Evolutionary conservation across 2,329 filamentous ascomycete genomes (phyloP).

Genomic region (Claviceps sp.): DNA sequence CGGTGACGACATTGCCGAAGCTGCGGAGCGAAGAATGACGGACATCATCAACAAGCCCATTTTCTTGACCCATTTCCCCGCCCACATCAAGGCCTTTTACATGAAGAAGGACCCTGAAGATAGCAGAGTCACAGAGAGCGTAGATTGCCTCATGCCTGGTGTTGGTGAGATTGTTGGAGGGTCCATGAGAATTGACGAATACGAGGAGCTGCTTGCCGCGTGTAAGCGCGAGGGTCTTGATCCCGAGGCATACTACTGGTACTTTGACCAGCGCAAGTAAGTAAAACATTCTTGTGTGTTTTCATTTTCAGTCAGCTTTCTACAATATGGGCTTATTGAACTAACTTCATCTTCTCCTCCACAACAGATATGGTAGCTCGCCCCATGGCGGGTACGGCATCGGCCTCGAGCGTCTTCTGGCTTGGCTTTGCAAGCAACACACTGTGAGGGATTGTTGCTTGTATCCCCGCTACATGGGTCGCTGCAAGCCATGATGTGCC

Average conservation of each 20-base stretch:
- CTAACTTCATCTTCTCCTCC: neutral
- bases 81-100: constrained; percentile 97
- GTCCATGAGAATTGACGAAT: constrained; percentile 89
- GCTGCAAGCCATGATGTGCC: constrained; percentile 53
- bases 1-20: constrained; percentile 95
- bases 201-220: constrained; percentile 76
- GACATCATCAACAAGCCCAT: constrained; percentile 93
- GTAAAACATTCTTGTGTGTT: neutral
- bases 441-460: constrained; percentile 53
- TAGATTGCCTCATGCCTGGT: constrained; percentile 76
- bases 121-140: constrained; percentile 75
- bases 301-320: neutral
- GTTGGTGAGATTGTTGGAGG: constrained; percentile 96
- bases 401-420: constrained; percentile 42
- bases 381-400: constrained; percentile 90
- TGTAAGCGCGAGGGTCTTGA: constrained; percentile 81
- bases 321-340: neutral
- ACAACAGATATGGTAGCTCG: constrained; percentile 57
- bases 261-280: constrained; percentile 84
- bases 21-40: constrained; percentile 92
- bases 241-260: constrained; percentile 89
- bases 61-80: constrained; percentile 93
- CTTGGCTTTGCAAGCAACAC: constrained; percentile 50
- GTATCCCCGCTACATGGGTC: constrained; percentile 68
- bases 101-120: constrained; percentile 84